Conservation (phyloP, 2,329 filamentous ascomycete genomes). For the Ilyonectria sp. region DNA sequence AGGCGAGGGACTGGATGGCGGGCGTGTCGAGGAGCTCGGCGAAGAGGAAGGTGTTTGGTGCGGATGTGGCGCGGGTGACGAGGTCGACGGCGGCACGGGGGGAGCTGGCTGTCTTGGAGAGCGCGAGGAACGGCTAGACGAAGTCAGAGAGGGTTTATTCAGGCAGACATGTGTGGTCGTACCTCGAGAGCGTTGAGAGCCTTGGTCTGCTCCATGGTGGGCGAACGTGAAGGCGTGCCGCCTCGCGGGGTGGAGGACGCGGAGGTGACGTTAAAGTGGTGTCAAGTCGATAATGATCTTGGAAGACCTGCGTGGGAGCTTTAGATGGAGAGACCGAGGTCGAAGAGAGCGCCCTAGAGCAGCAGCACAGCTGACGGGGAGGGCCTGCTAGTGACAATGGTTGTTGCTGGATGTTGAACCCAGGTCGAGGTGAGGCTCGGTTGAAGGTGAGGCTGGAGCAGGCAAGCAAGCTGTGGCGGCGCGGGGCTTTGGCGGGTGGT, state of each 20-base stretch:
- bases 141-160: background rate
- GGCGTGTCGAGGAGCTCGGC: conserved; percentile 89
- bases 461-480: conserved; percentile 42
- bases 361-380: conserved; percentile 6
- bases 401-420: background rate
- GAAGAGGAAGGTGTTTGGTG: conserved; percentile 92
- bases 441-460: conserved; percentile 46
- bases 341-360: background rate
- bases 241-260: conserved; percentile 35
- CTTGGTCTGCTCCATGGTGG: conserved; percentile 80
- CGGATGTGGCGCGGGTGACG: conserved; percentile 89
- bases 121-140: conserved; percentile 86
- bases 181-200: conserved; percentile 77
- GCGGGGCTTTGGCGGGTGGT: conserved; percentile 36
- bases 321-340: background rate
- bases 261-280: conserved; percentile 14
- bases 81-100: conserved; percentile 89
- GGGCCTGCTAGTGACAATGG: background rate
- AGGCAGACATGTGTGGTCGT: conserved; percentile 24
- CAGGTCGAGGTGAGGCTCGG: conserved; percentile 33
- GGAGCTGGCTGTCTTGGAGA: conserved; percentile 88
- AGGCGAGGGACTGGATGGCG: conserved; percentile 81
- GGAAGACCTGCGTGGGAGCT: background rate
- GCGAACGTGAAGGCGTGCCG: conserved; percentile 41
- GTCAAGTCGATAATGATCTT: conserved; percentile 19